A percentile compares a stretch with the other conserved stretches of the same genome.
Evolutionary conservation across 371 early-diverging fungal species (phyloP).

Genomic region (Mortierella sp.): DNA sequence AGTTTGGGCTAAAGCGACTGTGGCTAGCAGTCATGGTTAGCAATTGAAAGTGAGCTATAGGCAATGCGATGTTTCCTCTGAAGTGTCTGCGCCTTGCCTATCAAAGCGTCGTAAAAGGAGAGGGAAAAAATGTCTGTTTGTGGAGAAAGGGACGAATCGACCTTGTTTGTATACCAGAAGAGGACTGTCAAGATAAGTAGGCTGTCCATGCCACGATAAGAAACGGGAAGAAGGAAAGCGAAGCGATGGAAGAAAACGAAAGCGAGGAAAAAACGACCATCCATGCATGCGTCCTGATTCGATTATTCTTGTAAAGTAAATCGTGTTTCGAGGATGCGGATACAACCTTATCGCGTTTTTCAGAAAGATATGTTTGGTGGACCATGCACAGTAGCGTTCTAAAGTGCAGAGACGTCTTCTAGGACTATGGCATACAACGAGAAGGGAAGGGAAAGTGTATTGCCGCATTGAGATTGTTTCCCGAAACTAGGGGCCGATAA

Average conservation of each 20-base stretch:
- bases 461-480: not conserved
- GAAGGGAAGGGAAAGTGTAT: not conserved
- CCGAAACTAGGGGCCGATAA: not conserved
- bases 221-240: not conserved
- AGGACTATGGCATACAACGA: not conserved
- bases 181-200: not conserved
- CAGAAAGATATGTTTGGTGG: not conserved
- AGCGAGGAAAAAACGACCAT: not conserved
- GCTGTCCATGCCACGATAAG: not conserved
- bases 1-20: slow-evolving; percentile 1
- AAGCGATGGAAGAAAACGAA: not conserved
- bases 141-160: not conserved
- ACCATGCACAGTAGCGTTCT: not conserved
- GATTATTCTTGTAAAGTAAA: slow-evolving; percentile 8
- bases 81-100: not conserved
- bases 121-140: not conserved
- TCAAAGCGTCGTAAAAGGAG: not conserved
- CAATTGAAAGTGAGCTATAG: not conserved
- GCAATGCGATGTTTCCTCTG: not conserved
- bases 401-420: not conserved
- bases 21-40: not conserved
- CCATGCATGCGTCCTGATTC: not conserved
- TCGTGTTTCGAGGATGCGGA: not conserved
- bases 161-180: not conserved
- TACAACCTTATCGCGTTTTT: not conserved